Base-by-base conservation (phyloP, 495 filamentous ascomycete genomes). In the Penicillium manginii region DNA sequence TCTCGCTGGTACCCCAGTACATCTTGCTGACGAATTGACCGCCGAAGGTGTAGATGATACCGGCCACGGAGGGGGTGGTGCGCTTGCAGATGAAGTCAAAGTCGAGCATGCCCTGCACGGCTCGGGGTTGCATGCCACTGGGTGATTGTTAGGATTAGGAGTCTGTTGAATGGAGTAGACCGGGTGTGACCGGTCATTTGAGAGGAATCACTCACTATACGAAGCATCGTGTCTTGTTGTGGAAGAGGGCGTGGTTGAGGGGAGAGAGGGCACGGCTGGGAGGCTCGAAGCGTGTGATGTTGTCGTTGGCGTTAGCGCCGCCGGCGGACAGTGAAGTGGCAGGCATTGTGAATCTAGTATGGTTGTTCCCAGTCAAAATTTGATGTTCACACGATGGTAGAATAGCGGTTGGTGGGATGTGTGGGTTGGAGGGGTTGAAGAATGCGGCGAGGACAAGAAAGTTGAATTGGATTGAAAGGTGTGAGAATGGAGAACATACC, bases 41-140 rank as follows among this genome's bases (percentile, higher is more conserved):
- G 77, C 94, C 94, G 73, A 98, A 98, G 65, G 94, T 97, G 84
- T 98, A 98, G 81, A 98, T 98, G 79, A 98, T 98, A 78, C 92
- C 94, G 63, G 94, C 94, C 50, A 98, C 94, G 60, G 94, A 98
- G 57, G 94, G 94, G 15, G 92, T 96, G 73, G 83, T 83, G 58
- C 94, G 91, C 85, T 97, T 98, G 91, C 94, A 98, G 81, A 98
- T 98, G 86, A 98, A 98, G 84, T 98, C 94, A 78, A 98, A 98
- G 78, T 98, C 94, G 73, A 98, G 90, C 94, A 98, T 98, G 77
- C 96, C 96, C 83, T 98, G 94, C 65, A 97, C 96, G 67, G 94
- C 94, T 72, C 91, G 87, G 63, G 96, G 96, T 81, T 98, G 94
- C 70, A 98, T 88, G 68, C 94, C 94, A 80, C 86, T 89, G 63